Evolutionary conservation across 2,329 filamentous ascomycete genomes (phyloP).

Genomic region (Capronia epimyces): DNA sequence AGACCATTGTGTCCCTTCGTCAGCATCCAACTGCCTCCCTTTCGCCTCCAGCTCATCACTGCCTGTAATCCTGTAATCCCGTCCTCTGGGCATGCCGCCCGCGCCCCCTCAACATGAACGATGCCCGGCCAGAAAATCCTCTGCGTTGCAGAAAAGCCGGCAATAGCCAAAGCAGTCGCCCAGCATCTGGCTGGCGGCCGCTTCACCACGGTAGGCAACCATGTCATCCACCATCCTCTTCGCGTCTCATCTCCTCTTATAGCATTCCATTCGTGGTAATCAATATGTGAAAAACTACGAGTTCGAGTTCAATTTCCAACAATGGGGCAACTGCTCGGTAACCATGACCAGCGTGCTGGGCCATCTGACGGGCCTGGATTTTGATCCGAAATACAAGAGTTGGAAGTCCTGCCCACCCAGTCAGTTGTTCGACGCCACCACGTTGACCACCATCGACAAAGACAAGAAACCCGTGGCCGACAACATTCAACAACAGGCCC

Average conservation of each 20-base stretch:
- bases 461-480: conserved; percentile 74
- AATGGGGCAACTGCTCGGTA: conserved; percentile 76
- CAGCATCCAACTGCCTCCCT: neutral
- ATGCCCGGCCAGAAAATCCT: conserved; percentile 50
- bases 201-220: conserved; percentile 59
- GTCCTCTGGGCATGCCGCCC: neutral
- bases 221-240: neutral
- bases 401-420: conserved; percentile 79
- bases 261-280: conserved; percentile 63
- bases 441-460: conserved; percentile 64
- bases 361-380: conserved; percentile 77
- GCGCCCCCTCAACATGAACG: conserved; percentile 17
- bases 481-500: conserved; percentile 78
- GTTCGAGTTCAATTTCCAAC: conserved; percentile 79
- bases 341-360: conserved; percentile 92
- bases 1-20: no score
- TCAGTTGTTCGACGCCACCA: conserved; percentile 72
- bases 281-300: conserved; percentile 90
- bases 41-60: neutral
- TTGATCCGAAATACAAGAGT: conserved; percentile 64
- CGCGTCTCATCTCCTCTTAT: conserved; percentile 15
- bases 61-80: neutral
- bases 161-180: conserved; percentile 91
- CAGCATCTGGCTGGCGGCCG: conserved; percentile 77
- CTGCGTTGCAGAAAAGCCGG: conserved; percentile 82